A percentile compares a stretch with the other conserved stretches of the same genome.
Evolutionary conservation across 148 eudicot genomes (phyloP).

Genomic region (Vaccinium myrtillus): DNA sequence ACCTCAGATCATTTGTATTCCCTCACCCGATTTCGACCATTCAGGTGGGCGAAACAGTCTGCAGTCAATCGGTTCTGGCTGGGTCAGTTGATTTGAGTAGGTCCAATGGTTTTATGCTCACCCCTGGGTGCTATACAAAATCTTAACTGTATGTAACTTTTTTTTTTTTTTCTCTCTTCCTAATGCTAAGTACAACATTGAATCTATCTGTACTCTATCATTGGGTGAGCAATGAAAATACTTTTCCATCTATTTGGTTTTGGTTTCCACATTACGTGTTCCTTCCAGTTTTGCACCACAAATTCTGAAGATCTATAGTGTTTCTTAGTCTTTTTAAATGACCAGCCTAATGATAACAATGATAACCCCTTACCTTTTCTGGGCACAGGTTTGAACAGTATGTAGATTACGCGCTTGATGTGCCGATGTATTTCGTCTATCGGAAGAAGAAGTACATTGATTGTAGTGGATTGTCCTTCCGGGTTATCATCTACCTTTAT

Average conservation of each 20-base stretch:
- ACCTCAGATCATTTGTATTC: too few species aligned
- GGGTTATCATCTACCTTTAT: slow-evolving; percentile 49
- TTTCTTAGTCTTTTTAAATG: background rate
- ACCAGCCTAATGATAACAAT: slow-evolving; percentile 1
- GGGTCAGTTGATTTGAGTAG: too few species aligned
- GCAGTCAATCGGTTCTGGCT: too few species aligned
- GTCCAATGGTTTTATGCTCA: too few species aligned
- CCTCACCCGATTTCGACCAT: too few species aligned
- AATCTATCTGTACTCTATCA: background rate
- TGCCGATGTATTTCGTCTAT: slow-evolving; percentile 94
- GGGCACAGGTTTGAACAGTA: slow-evolving; percentile 82
- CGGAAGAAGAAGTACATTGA: slow-evolving; percentile 80
- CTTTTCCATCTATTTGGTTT: background rate
- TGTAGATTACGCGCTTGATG: slow-evolving; percentile 96
- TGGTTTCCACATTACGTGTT: background rate
- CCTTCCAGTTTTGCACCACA: background rate
- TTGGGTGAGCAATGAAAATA: background rate
- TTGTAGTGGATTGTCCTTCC: slow-evolving; percentile 87
- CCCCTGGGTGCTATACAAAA: background rate
- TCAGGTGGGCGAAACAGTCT: too few species aligned
- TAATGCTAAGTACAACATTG: background rate
- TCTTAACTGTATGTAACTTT: background rate
- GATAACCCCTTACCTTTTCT: slow-evolving; percentile 10
- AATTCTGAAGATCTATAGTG: background rate
- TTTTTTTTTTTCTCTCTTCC: background rate